These are phyloP conservation scores for Fusarium keratoplasticum DNA, from an alignment of 2,329 filamentous ascomycete species.

Conservation along the genomic window DNA sequence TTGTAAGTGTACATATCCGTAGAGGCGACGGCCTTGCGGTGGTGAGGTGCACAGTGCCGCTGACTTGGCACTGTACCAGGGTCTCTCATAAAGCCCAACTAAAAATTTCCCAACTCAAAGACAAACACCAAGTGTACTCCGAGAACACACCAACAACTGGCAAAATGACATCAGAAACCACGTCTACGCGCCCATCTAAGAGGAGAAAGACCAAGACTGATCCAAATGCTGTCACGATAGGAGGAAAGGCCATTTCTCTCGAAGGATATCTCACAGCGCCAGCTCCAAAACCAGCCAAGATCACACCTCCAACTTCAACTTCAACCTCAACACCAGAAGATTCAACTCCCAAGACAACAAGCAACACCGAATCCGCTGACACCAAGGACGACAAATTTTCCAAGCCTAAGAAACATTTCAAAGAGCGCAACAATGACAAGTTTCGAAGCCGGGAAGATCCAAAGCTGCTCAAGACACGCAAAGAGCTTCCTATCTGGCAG, in stretches of 20 bases:
- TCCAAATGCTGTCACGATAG: constrained; percentile 57
- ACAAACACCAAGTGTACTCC: neutral
- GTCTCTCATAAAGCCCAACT: neutral
- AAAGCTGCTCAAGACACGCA: constrained; percentile 61
- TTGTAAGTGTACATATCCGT: neutral
- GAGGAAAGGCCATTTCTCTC: constrained; percentile 61
- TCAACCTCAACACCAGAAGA: constrained; percentile 9
- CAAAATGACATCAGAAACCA: constrained; percentile 43
- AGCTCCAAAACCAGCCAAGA: constrained; percentile 42
- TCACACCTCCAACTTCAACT: constrained; percentile 6
- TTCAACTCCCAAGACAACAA: constrained; percentile 7
- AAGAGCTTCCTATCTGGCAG: constrained; percentile 83
- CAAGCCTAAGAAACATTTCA: constrained; percentile 14
- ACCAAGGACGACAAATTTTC: neutral
- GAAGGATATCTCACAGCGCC: constrained; percentile 60
- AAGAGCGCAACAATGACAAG: constrained; percentile 22
- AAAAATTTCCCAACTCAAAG: constrained; percentile 20
- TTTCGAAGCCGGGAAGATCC: constrained; percentile 45
- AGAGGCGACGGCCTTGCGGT: neutral
- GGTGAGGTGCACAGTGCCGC: neutral
- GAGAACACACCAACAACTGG: constrained; percentile 3
- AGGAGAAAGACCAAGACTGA: constrained; percentile 51
- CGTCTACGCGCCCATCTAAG: constrained; percentile 48
- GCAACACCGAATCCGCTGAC: neutral
- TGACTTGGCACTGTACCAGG: neutral